phyloP scores from a whole-genome alignment of 2,329 filamentous ascomycete species.

The Fusarium incarnatum region DNA sequence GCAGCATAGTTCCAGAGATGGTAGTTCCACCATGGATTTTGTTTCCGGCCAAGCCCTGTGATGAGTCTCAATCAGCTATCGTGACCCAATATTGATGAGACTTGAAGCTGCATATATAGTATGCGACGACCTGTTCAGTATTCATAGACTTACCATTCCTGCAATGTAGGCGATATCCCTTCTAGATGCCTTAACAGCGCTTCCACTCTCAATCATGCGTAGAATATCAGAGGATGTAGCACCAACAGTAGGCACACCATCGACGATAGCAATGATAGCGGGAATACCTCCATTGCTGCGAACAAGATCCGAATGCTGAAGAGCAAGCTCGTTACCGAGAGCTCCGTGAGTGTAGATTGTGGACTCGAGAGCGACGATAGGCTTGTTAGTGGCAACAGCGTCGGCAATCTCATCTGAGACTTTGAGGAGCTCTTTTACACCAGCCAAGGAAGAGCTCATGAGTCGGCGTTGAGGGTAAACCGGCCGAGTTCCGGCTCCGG shows the following conservation, averaged over 20 bases:
- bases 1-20: conserved; percentile 90
- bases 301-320: conserved; percentile 88
- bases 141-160: conserved; percentile 70
- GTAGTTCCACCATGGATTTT: conserved; percentile 90
- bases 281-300: conserved; percentile 85
- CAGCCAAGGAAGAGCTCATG: conserved; percentile 40
- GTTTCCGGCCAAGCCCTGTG: conserved; percentile 56
- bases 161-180: conserved; percentile 86
- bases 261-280: conserved; percentile 88
- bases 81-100: neutral
- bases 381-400: conserved; percentile 78
- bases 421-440: conserved; percentile 64
- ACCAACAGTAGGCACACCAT: conserved; percentile 85
- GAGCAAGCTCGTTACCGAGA: conserved; percentile 75
- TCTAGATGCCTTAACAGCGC: conserved; percentile 85
- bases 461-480: conserved; percentile 36
- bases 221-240: conserved; percentile 78
- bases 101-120: neutral
- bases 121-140: neutral
- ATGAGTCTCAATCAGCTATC: conserved; percentile 19
- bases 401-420: conserved; percentile 86
- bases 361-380: conserved; percentile 92
- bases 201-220: conserved; percentile 74
- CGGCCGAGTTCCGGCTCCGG: conserved; percentile 32
- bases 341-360: conserved; percentile 98